Base-by-base conservation (phyloP, 495 filamentous ascomycete species). In the Aspergillus olivimuriae region DNA sequence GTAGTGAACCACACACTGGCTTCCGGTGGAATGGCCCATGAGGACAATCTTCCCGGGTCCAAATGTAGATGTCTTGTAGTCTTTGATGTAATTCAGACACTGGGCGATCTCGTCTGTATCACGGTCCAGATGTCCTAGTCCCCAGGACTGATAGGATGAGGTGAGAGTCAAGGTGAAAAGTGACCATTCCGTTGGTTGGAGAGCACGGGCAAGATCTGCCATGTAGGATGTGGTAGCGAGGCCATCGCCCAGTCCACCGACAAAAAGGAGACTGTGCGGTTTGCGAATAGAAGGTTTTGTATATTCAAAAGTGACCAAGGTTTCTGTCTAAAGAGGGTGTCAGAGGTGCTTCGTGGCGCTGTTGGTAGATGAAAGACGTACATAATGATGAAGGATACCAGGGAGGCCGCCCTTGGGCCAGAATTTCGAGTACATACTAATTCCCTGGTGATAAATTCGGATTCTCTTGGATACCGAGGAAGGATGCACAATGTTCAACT, bases 11-110 rank as follows among this genome's bases (percentile, higher is more conserved):
- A 84, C 79, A 54, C 91, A 88, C 68, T 94, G 91, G 44, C 84
- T 86, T 0, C 91, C 91, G 0, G 82, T 86, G 11, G 83, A 89
- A 50, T 94, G 87, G 14, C 91, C 91, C 75, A 97, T 77, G 2
- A 95, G 60, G 12, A 91, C 81, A 7, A 94, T 69, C 51, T 82
- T 86, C 12, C 70, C 60, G 8, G 53, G 62, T 10, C 61, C 56
- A 43, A 65, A 68, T 33, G 61, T 63, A 8, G 48, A 46, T 0
- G 46, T 50, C 44, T 70, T 69, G 42, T 67, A 68, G 4, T 61
- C 56, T 4, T 69, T 69, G 51, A 95, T 80, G 53, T 94, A 89
- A n/a, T 69, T 58, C 4, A 95, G 76, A 38, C 84, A 74, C 12
- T 76, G 63, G 1, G 74, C 73, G 21, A 95, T 74, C 62, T 96